Conservation (phyloP, 2,329 filamentous ascomycete species). For the Apiospora rasikravindrae region DNA sequence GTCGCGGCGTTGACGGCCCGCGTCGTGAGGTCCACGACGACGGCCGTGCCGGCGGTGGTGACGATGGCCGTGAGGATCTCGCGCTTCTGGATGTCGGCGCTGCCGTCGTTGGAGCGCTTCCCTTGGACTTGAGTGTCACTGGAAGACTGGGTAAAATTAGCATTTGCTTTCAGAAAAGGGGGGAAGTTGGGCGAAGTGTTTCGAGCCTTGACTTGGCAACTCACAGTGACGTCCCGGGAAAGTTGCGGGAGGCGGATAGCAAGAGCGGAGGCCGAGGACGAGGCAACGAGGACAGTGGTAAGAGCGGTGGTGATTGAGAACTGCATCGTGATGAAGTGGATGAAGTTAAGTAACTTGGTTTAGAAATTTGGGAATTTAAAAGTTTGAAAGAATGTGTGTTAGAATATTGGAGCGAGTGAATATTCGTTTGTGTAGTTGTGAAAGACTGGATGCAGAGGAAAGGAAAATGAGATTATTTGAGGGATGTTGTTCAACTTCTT, state of each 20-base stretch:
- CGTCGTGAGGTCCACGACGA: constrained; percentile 23
- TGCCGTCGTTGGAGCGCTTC: not conserved
- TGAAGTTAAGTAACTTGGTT: not conserved
- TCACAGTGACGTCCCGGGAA: not conserved
- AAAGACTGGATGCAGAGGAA: not conserved
- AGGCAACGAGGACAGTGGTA: not conserved
- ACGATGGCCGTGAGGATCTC: constrained; percentile 9
- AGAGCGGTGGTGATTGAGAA: constrained; percentile 1
- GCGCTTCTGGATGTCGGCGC: not conserved
- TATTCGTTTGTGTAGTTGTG: not conserved
- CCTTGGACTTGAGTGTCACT: not conserved
- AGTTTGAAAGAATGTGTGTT: not conserved
- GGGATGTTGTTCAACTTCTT: not conserved
- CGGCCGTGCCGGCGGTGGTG: constrained; percentile 17
- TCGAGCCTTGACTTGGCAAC: not conserved
- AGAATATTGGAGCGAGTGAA: not conserved
- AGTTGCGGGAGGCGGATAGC: not conserved
- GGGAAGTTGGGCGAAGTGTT: not conserved
- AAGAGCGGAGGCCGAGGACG: not conserved
- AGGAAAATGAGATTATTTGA: not conserved
- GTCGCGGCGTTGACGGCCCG: constrained; percentile 12
- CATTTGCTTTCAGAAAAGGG: not conserved
- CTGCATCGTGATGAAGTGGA: constrained; percentile 8
- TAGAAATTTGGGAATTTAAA: not conserved
- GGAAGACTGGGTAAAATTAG: not conserved